Evolutionary conservation across 148 eudicot genomes (phyloP), one percentile per base, ranked within the genome.

Genomic region (Cornus florida): DNA sequence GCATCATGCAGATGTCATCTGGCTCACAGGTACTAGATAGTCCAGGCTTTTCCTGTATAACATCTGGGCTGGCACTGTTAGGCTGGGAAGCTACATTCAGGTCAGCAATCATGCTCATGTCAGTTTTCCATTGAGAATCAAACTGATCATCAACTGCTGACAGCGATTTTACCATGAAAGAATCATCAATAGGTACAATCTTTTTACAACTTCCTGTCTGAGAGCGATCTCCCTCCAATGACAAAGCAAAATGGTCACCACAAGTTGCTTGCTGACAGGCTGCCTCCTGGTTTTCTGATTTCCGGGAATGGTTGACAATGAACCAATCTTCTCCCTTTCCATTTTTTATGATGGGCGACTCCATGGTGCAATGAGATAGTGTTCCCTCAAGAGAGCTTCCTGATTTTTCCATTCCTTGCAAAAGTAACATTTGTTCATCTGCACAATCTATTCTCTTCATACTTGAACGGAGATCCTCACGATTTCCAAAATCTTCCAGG

Each of bases 311-410:
- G 56, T 89, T 83, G 67, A 65, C 88, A 50, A 84, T 69, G 48
- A 86, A 86, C 91, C 91, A 89, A 74, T 89, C 91, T 83, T 85
- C 89, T 13, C 73, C 83, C 2, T 65, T 83, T 60, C 81, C 72
- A 71, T 71, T 89, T 68, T 62, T 83, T 7, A 81, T 78, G 14
- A 72, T 46, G 53, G 90, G 74, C 22, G 80, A 83, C 31, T 83
- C 88, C 10, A 74, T 14, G 17, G 83, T 78, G 73, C 78, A 66
- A 79, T 81, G 81, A 56, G 84, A 75, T 59, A 57, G 46, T 22
- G 32, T 73, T 24, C 73, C 75, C 74, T 22, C 23, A 13, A 28
- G 13, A 73, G 38, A 56, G 50, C 72, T 62, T 20, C 70, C 67
- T 17, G 83, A 57, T 59, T 77, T 83, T 33, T 75, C 84, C 31